Conservation (phyloP, 371 early-diverging fungal species). For the Mortierella sp. region DNA sequence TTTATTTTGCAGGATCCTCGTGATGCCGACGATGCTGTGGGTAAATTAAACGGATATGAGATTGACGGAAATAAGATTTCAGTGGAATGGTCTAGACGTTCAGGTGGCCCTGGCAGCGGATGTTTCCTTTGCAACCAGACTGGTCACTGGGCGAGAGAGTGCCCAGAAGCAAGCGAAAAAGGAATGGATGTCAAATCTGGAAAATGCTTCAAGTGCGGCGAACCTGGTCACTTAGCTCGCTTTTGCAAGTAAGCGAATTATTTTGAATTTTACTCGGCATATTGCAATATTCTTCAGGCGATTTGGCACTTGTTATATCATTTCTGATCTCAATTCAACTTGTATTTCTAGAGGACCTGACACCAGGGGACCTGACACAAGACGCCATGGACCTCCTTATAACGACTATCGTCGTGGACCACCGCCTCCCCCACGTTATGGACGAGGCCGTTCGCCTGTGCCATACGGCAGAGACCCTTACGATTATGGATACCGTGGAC, state of each 20-base stretch:
- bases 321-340: not conserved
- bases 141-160: conserved; percentile 68
- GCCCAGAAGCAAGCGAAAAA: conserved; percentile 63
- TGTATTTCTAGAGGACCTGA: too few relatives aligned
- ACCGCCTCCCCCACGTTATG: conserved; percentile 54
- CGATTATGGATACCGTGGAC: conserved; percentile 55
- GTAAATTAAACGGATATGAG: conserved; percentile 60
- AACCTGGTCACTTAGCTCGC: conserved; percentile 64
- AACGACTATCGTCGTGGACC: conserved; percentile 57
- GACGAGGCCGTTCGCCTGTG: conserved; percentile 43
- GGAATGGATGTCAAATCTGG: conserved; percentile 68
- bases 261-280: not conserved
- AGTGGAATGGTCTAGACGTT: conserved; percentile 64
- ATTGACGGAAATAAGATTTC: conserved; percentile 59
- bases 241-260: conserved; percentile 56
- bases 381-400: conserved; percentile 27
- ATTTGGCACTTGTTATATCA: not conserved
- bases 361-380: conserved; percentile 16
- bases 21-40: conserved; percentile 64
- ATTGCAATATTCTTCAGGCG: not conserved
- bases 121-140: conserved; percentile 65
- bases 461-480: conserved; percentile 55
- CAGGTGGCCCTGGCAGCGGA: conserved; percentile 62
- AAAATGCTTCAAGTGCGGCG: conserved; percentile 66
- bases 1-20: conserved; percentile 54